Percentiles rank a stretch among this genome's conserved stretches.
Evolutionary conservation across 805 yeast genomes (phyloP).

Genomic region (Cyberlindnera samutprakarnensis): DNA sequence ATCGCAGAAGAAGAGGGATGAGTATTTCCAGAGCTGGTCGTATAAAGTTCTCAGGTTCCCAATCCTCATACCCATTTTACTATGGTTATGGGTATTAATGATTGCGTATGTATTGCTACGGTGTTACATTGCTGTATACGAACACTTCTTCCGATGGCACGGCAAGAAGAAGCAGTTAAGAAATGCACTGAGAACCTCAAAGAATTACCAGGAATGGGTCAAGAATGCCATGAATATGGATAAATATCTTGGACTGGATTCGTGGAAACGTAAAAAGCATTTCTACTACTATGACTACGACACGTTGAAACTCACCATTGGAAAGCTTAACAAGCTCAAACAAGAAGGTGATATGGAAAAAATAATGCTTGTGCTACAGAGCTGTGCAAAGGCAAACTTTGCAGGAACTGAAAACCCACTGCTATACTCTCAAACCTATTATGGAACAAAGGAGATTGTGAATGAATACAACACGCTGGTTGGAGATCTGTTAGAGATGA

Average conservation of each 20-base stretch:
- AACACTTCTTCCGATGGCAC: conserved; percentile 50
- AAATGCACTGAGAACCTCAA: conserved; percentile 39
- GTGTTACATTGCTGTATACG: conserved; percentile 55
- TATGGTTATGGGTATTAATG: conserved; percentile 49
- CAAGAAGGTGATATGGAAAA: conserved; percentile 32
- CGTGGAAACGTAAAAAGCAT: conserved; percentile 55
- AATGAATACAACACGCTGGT: conserved; percentile 49
- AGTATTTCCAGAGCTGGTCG: conserved; percentile 29
- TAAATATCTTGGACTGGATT: conserved; percentile 45
- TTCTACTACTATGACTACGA: conserved; percentile 65
- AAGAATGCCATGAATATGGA: conserved; percentile 52
- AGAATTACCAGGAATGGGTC: conserved; percentile 55
- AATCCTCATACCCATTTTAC: conserved; percentile 38
- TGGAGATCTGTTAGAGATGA: conserved; percentile 35
- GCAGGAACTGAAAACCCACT: conserved; percentile 72
- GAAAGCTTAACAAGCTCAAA: conserved; percentile 26
- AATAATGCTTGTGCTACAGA: conserved; percentile 49
- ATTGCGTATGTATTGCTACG: conserved; percentile 45
- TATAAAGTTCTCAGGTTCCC: conserved; percentile 61
- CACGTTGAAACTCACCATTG: conserved; percentile 43
- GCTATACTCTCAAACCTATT: conserved; percentile 66
- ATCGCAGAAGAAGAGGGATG: conserved; percentile 13
- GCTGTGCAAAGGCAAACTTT: conserved; percentile 64
- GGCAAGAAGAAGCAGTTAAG: conserved; percentile 48
- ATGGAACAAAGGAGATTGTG: conserved; percentile 62